phyloP scores from a whole-genome alignment of 1,139 yeast genomes.

The Saccharomyces hybrid region DNA sequence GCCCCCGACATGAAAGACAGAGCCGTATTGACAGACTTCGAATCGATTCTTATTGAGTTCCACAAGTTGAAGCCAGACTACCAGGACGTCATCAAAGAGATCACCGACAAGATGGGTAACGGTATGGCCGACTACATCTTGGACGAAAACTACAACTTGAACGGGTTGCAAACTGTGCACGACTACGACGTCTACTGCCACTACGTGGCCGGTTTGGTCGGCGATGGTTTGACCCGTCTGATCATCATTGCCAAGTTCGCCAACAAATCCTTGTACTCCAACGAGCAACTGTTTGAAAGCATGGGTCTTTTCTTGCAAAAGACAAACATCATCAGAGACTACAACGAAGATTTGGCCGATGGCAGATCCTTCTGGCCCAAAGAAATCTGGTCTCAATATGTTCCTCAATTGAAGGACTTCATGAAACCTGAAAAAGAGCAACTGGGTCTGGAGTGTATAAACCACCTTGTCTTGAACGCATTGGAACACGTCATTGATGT shows the following conservation, averaged over 20 bases:
- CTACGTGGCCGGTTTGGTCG: constrained; percentile 96
- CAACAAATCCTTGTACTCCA: constrained; percentile 42
- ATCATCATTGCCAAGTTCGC: constrained; percentile 63
- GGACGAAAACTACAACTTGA: constrained; percentile 67
- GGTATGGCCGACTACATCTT: constrained; percentile 95
- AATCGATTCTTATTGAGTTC: constrained; percentile 58
- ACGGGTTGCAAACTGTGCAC: constrained; percentile 67
- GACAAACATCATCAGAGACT: constrained; percentile 92
- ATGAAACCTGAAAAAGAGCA: constrained; percentile 39
- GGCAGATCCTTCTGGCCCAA: constrained; percentile 95
- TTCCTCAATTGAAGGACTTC: constrained; percentile 56
- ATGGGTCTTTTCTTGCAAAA: constrained; percentile 79
- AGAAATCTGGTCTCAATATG: constrained; percentile 83
- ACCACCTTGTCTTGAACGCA: constrained; percentile 75
- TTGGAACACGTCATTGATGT: constrained; percentile 72
- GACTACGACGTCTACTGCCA: constrained; percentile 92
- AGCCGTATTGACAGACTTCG: constrained; percentile 68
- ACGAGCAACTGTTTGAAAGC: constrained; percentile 56
- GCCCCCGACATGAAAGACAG: constrained; percentile 77
- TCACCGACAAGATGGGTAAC: constrained; percentile 81
- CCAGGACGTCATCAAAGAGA: constrained; percentile 69
- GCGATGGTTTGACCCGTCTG: constrained; percentile 85
- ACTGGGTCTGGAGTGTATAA: constrained; percentile 65
- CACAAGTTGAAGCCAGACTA: constrained; percentile 67
- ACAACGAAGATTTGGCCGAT: constrained; percentile 83